Base-by-base conservation (phyloP, 2,329 filamentous ascomycete species). In the Arthrobotrys iridis region DNA sequence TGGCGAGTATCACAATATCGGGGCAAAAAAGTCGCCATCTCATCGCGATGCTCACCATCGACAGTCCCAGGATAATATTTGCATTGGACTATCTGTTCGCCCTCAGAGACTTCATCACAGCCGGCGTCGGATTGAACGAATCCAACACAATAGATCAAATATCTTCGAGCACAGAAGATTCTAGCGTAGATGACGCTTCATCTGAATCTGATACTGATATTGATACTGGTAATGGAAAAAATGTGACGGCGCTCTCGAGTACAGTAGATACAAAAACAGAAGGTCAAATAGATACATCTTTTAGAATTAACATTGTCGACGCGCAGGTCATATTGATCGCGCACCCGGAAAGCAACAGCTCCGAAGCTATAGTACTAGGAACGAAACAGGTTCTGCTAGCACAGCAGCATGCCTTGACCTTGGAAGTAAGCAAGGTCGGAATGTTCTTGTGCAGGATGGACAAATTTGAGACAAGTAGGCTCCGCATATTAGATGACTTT, bases 371-470 rank as follows among this genome's bases (percentile, higher is more conserved):
- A 79, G 96, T 99, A 0, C 85, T 99, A 22, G 92, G 93, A 55
- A 96, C 93, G 1, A 96, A 97, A 81, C 93, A 99, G 81, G 89
- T 98, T 10, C 86, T 98, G 1, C 86, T 98, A 8, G 96, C 94
- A 1, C 91, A 96, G 79, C 96, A 99, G 81, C 93, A 98, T 83
- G 92, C 94, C 6, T 87, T 96, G 78, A 97, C 95, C 0, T 87
- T 99, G 80, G 94, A 99, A 80, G 89, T 99, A 1, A 93, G 93
- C 5, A 90, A 98, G 80, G 88, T 98, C 62, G 95, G 95, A 79
- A 99, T 99, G 95, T 99, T 97, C 82, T 83, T 99, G 30, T 99
- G 96, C 81, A 91, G 95, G 10, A 99, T 99, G 95, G 96, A 99
- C 82, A 92, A 90, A 77, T 98, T 98, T 79, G 94, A 99, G 78